These are phyloP conservation scores for Hypoxylon subgilvum DNA, from an alignment of 495 filamentous ascomycete species.

Conservation along the genomic window DNA sequence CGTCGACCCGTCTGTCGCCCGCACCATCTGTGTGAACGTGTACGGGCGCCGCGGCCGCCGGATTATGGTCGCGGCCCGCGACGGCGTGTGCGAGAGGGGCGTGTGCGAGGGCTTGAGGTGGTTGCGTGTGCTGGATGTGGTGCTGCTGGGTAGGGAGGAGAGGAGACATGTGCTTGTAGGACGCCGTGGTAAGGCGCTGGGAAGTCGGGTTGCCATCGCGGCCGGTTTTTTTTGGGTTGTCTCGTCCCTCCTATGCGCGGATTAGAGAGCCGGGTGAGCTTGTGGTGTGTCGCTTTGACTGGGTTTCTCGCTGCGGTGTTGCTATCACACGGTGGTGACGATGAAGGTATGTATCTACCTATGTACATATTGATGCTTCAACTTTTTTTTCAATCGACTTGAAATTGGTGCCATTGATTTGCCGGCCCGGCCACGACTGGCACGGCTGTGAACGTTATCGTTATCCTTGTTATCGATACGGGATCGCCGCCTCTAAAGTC, in stretches of 20 bases:
- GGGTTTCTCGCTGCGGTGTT: too few species aligned
- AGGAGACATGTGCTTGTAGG: constrained; percentile 35
- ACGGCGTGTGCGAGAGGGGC: constrained; percentile 42
- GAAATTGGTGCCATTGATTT: too few species aligned
- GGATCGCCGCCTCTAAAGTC: not conserved
- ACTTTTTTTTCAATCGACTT: not conserved
- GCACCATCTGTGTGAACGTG: constrained; percentile 94
- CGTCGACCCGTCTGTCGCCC: constrained; percentile 88
- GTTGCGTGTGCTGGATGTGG: too few species aligned
- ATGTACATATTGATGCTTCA: too few species aligned
- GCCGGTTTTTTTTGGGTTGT: constrained; percentile 5
- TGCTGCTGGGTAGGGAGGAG: constrained; percentile 9
- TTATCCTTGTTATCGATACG: constrained; percentile 4
- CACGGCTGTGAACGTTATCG: not conserved
- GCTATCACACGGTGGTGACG: too few species aligned
- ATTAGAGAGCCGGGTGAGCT: not conserved
- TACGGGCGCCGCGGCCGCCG: constrained; percentile 87
- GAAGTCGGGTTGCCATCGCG: constrained; percentile 36
- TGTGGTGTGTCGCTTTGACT: too few species aligned
- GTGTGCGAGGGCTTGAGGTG: constrained; percentile 44
- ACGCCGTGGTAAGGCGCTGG: constrained; percentile 37
- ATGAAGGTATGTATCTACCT: too few species aligned
- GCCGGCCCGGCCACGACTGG: too few species aligned
- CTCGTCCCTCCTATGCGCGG: too few species aligned
- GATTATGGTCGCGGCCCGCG: constrained; percentile 87